Base-by-base conservation (phyloP, 139 green algal species). In the Chlamydomonas asymmetrica region DNA sequence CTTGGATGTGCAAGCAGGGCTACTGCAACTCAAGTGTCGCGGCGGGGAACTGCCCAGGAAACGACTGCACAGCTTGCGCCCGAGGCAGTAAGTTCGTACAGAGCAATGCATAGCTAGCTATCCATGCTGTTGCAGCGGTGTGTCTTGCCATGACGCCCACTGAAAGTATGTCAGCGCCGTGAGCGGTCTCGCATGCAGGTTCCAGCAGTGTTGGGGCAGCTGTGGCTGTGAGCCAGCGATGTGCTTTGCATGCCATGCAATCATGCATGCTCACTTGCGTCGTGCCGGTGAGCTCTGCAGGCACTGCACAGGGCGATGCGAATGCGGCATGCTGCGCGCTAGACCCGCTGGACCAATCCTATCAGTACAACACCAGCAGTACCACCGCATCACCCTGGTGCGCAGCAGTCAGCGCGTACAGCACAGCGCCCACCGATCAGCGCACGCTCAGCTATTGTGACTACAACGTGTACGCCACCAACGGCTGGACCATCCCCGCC, bases 271-370 rank as follows among this genome's bases (percentile, higher is more conserved):
- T n/a, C n/a, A n/a, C n/a, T n/a, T n/a, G n/a, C n/a, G n/a, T n/a
- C 71, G 59, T 50, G 59, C 71, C 71, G 0, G 71, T 57, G 49
- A 59, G 68, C 61, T 38, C 5, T n/a, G 40, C 70, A 29, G 54
- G 41, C 29, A 48, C 56, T n/a, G 25, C 31, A 40, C 59, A 41
- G 4, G 16, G 32, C 59, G 2, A 16, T 0, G 29, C 22, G 25
- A 49, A 69, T 43, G 65, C 41, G 13, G 62, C 71, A 8, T 77
- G 71, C 71, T 77, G 71, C 35, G 57, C 71, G 0, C 71, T 77
- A 4, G 69, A 59, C 59, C 41, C 69, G 31, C 41, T 69, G 59
- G 71, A 77, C 43, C 59, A 65, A 18, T 41, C 59, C 0, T 65
- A 65, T 34, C 23, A 3, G 10, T 65, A n/a, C 5, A 27, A 3